phyloP scores from a whole-genome alignment of 768 basidiomycete genomes.

The Trametes cinnabarina region DNA sequence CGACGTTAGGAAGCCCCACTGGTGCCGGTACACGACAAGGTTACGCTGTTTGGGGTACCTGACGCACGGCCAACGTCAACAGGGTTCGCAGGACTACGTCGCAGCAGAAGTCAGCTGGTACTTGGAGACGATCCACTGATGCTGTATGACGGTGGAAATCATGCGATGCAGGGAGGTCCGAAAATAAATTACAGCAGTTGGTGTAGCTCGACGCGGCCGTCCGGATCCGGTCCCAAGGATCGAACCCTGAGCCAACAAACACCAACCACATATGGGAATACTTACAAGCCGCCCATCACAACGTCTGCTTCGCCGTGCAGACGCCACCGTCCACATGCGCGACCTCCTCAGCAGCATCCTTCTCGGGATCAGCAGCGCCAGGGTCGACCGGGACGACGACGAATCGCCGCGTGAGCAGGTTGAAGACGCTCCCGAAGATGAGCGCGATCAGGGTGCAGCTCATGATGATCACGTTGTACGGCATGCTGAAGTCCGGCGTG shows the following conservation, averaged over 20 bases:
- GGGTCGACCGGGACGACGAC: slow-evolving; percentile 44
- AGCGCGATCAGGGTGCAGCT: slow-evolving; percentile 88
- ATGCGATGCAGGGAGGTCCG: neutral
- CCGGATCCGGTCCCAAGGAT: neutral
- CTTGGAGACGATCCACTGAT: no score
- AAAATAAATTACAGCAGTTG: neutral
- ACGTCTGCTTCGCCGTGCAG: neutral
- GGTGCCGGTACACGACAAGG: no score
- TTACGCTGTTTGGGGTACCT: neutral
- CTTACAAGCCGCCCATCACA: neutral
- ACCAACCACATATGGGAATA: neutral
- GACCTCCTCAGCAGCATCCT: neutral
- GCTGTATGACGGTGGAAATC: neutral
- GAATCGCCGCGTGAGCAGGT: slow-evolving; percentile 79
- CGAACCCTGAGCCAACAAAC: neutral
- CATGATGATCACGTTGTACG: slow-evolving; percentile 99
- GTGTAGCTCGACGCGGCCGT: neutral
- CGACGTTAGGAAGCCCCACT: no score
- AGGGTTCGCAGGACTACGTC: no score
- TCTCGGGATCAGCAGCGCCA: neutral
- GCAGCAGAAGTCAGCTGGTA: no score
- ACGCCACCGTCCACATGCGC: neutral
- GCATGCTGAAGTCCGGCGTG: slow-evolving; percentile 99
- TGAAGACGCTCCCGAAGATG: slow-evolving; percentile 91
- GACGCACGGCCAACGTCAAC: no score